Percentiles rank a stretch among this genome's conserved stretches.
Conservation (phyloP, 257 asterid genomes). For the Solanum verrucosum region DNA sequence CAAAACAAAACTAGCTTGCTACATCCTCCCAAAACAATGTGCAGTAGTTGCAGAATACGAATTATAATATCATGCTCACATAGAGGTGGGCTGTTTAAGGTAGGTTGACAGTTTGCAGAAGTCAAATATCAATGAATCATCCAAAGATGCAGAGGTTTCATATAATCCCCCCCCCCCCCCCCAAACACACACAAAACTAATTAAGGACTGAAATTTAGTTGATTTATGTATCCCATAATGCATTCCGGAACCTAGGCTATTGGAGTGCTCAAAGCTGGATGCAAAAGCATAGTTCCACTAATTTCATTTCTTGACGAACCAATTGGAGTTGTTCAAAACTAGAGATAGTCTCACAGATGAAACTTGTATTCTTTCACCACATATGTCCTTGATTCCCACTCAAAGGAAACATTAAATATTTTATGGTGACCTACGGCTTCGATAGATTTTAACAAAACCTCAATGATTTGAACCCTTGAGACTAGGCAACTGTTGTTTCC, state of each 20-base stretch:
- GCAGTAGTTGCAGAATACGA: not conserved
- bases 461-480: not conserved
- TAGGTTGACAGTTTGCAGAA: not conserved
- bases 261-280: not conserved
- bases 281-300: not conserved
- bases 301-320: not conserved
- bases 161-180: too few species aligned
- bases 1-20: not conserved
- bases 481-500: not conserved
- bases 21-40: not conserved
- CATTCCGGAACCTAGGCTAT: not conserved
- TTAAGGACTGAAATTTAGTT: not conserved
- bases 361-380: not conserved
- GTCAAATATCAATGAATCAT: not conserved
- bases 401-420: not conserved
- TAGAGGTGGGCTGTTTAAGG: not conserved
- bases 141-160: not conserved
- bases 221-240: not conserved
- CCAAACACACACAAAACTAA: not conserved
- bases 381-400: not conserved
- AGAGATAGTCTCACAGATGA: not conserved
- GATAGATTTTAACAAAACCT: not conserved
- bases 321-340: not conserved
- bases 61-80: not conserved
- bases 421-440: not conserved